phyloP scores from a whole-genome alignment of 192 early-diverging fungal genomes.

The Dispira simplex region DNA sequence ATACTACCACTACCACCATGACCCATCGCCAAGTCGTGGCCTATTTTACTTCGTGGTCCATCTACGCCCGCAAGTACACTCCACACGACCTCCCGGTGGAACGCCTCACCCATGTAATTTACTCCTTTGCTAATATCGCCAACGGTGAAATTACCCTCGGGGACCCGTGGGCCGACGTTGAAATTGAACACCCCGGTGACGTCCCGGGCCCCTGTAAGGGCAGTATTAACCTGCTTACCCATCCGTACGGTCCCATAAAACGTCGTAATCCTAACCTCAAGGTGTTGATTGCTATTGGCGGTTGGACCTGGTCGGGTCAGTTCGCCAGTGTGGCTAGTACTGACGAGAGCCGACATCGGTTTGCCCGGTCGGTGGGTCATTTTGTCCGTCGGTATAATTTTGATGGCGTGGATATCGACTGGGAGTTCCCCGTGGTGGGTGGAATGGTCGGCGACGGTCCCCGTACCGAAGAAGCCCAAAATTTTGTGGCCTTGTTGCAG shows the following conservation, averaged over 20 bases:
- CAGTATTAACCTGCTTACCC: constrained; percentile 48
- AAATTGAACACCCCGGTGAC: constrained; percentile 36
- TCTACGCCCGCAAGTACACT: constrained; percentile 51
- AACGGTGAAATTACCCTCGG: constrained; percentile 48
- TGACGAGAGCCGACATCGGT: constrained; percentile 29
- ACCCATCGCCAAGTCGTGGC: constrained; percentile 14
- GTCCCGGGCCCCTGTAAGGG: constrained; percentile 42
- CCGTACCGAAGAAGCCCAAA: constrained; percentile 53
- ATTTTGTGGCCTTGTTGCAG: constrained; percentile 61
- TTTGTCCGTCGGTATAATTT: constrained; percentile 28
- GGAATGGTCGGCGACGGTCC: constrained; percentile 39
- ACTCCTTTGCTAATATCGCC: constrained; percentile 59
- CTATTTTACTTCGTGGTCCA: constrained; percentile 41
- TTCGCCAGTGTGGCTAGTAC: constrained; percentile 46
- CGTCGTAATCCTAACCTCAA: constrained; percentile 47
- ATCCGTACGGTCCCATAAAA: constrained; percentile 24
- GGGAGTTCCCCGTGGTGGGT: constrained; percentile 62
- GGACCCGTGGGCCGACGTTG: constrained; percentile 66
- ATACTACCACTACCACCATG: no score
- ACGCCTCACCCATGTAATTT: constrained; percentile 63
- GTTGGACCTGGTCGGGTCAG: constrained; percentile 58
- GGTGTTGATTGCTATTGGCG: constrained; percentile 57
- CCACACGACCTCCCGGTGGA: constrained; percentile 42
- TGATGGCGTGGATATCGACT: constrained; percentile 50
- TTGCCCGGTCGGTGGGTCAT: constrained; percentile 34